Evolutionary conservation across 75 land plant species (phyloP).

Genomic region (Ceratopteris richardii): DNA sequence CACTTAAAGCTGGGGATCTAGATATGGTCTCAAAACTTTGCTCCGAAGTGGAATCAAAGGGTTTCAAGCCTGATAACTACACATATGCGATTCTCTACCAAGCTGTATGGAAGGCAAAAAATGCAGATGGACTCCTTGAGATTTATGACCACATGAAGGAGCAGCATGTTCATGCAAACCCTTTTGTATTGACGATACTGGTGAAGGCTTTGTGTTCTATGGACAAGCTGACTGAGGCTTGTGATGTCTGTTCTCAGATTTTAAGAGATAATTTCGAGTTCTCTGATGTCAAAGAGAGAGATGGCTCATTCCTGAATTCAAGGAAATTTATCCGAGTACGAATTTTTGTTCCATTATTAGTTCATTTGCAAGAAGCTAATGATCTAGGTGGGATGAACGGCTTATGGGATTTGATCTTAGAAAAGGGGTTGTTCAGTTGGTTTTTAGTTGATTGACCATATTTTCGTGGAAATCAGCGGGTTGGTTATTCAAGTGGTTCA

Average conservation of each 20-base stretch:
- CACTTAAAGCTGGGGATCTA: conserved; percentile 42
- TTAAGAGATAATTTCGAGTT: conserved; percentile 13
- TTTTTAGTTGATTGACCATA: no score
- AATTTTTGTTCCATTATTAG: background rate
- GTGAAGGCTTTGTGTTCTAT: conserved; percentile 45
- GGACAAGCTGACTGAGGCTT: conserved; percentile 43
- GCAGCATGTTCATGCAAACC: conserved; percentile 37
- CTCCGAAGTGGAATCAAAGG: conserved; percentile 52
- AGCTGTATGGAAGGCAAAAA: conserved; percentile 51
- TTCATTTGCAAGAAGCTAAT: background rate
- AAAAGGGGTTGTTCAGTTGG: background rate
- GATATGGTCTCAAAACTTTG: conserved; percentile 38
- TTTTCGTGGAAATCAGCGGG: no score
- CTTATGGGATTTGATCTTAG: background rate
- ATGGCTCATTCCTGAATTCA: background rate
- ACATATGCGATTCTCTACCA: conserved; percentile 61
- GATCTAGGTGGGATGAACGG: background rate
- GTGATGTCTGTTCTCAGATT: conserved; percentile 51
- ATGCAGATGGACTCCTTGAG: conserved; percentile 43
- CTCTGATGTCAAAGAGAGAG: background rate
- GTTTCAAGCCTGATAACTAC: conserved; percentile 57
- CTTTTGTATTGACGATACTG: conserved; percentile 41
- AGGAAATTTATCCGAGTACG: background rate
- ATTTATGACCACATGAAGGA: conserved; percentile 49
- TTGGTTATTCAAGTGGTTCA: no score